These are phyloP conservation scores for Camellia sinensis DNA, from an alignment of 148 eudicot genomes.

Conservation along the genomic window DNA sequence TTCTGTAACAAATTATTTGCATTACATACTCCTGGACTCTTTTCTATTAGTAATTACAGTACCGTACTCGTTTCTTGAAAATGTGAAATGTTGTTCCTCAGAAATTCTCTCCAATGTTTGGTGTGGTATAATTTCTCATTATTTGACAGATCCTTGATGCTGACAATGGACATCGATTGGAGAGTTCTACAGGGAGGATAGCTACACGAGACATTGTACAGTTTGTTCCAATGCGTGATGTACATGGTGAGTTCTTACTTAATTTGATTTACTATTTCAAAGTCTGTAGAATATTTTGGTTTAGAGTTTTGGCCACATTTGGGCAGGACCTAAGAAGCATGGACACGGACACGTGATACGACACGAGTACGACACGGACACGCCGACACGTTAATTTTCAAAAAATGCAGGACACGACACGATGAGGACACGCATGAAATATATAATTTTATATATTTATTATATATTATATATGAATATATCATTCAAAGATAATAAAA, in stretches of 20 bases:
- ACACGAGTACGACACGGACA: no score
- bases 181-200: slow-evolving; percentile 78
- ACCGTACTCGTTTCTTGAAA: background rate
- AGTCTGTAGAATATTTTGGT: background rate
- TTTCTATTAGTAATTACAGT: background rate
- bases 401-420: no score
- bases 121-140: slow-evolving; percentile 5
- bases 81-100: no score
- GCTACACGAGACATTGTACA: slow-evolving; percentile 95
- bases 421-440: no score
- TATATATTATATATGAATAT: no score
- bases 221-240: slow-evolving; percentile 87
- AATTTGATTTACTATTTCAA: background rate
- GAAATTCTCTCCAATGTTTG: background rate
- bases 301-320: background rate
- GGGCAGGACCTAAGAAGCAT: no score
- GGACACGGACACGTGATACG: no score
- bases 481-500: no score
- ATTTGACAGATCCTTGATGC: slow-evolving; percentile 77
- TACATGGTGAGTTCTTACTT: slow-evolving; percentile 53
- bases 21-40: background rate
- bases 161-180: slow-evolving; percentile 68
- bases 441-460: no score
- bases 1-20: background rate
- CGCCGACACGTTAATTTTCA: no score